A percentile compares a stretch with the other conserved stretches of the same genome.
Evolutionary conservation across 139 green algal species (phyloP).

Genomic region (Coccomyxa sp.): DNA sequence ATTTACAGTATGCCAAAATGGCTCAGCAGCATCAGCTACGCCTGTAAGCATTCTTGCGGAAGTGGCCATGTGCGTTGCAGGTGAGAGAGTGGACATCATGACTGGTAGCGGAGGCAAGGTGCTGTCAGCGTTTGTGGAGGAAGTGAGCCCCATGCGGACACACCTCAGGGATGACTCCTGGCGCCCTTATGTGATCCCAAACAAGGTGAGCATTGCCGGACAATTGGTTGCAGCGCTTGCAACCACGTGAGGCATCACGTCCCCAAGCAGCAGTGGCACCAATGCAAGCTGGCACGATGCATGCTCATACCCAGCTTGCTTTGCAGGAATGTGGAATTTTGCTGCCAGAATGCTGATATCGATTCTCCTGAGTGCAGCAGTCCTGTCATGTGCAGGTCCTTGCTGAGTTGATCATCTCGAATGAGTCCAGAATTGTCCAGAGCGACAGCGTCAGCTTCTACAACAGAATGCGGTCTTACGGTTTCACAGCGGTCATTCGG

Average conservation of each 20-base stretch:
- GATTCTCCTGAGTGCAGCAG: too few relatives aligned
- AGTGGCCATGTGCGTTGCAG: too few relatives aligned
- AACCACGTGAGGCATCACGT: background rate
- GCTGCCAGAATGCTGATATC: too few relatives aligned
- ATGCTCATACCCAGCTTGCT: too few relatives aligned
- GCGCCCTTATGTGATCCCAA: constrained; percentile 14
- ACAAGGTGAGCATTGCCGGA: constrained; percentile 14
- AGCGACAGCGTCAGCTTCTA: background rate
- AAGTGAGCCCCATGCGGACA: constrained; percentile 22
- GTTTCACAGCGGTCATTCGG: background rate
- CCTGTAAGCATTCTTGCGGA: too few relatives aligned
- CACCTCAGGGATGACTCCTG: constrained; percentile 5
- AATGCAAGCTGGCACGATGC: too few relatives aligned
- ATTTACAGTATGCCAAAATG: too few relatives aligned
- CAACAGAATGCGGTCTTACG: constrained; percentile 4
- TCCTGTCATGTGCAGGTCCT: constrained; percentile 26
- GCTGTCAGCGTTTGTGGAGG: constrained; percentile 7
- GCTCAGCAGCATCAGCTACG: too few relatives aligned
- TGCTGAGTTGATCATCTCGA: constrained; percentile 22
- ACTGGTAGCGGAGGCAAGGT: constrained; percentile 8
- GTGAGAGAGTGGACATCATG: constrained; percentile 19
- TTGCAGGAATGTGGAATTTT: too few relatives aligned
- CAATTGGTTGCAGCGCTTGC: background rate
- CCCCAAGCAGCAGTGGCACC: too few relatives aligned
- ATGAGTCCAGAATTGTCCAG: constrained; percentile 14